A percentile compares a stretch with the other conserved stretches of the same genome.
phyloP scores from a whole-genome alignment of 2,329 filamentous ascomycete genomes.

The Zelopaecilomyces penicillatus region DNA sequence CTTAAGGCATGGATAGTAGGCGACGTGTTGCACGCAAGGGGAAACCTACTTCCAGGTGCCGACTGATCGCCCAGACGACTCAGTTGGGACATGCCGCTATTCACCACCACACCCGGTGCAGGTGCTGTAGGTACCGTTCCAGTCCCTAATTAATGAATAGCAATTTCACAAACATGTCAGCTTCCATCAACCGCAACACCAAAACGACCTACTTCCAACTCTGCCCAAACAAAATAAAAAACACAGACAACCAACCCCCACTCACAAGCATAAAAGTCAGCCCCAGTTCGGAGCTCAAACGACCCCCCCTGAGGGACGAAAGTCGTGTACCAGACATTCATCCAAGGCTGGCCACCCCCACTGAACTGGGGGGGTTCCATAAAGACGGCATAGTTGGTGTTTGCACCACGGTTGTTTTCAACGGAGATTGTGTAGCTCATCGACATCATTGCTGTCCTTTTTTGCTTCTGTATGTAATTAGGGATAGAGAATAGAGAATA shows the following conservation, averaged over 20 bases:
- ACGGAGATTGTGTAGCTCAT: conserved; percentile 2
- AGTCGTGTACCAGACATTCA: conserved; percentile 6
- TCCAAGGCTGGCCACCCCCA: conserved; percentile 1
- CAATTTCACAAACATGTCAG: no score
- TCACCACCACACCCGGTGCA: conserved; percentile 1
- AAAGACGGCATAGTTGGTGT: conserved; percentile 6
- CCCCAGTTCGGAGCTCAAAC: conserved; percentile 2
- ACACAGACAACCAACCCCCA: background rate
- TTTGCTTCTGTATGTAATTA: background rate
- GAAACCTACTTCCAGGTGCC: conserved; percentile 2
- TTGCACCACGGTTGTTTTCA: conserved; percentile 3
- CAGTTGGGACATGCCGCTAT: conserved; percentile 1
- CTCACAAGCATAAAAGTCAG: conserved; percentile 6
- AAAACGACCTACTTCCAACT: no score
- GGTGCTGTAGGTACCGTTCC: conserved; percentile 1
- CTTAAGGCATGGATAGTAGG: no score
- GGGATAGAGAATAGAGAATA: background rate
- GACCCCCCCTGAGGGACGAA: conserved; percentile 2
- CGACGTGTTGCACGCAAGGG: no score
- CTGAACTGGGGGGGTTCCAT: conserved; percentile 4
- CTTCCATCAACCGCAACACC: no score
- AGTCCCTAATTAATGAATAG: background rate
- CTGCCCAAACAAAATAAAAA: no score
- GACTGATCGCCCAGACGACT: background rate
- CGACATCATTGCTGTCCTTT: conserved; percentile 3